Evolutionary conservation across 148 eudicot genomes (phyloP).

Genomic region (Vaccinium vitisidaea): DNA sequence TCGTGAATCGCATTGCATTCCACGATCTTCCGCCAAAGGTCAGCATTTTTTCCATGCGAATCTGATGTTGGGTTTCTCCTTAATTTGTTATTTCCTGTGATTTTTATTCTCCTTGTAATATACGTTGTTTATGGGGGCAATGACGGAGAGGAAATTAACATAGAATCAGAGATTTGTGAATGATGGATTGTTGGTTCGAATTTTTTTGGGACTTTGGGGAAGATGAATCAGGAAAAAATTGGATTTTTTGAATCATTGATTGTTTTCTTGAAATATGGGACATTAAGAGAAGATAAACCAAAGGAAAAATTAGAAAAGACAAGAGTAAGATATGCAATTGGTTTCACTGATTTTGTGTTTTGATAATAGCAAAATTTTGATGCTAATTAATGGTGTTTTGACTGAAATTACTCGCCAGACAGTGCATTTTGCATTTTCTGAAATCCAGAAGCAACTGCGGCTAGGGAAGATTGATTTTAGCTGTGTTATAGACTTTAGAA

Average conservation of each 20-base stretch:
- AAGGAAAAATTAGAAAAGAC: not conserved
- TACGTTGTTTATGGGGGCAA: not conserved
- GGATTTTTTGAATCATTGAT: too few species aligned
- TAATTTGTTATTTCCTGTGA: not conserved
- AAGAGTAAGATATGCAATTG: not conserved
- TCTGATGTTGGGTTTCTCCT: not conserved
- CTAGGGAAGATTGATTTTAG: slow-evolving; percentile 5
- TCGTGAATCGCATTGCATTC: slow-evolving; percentile 11
- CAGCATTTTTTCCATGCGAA: not conserved
- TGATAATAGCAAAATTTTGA: not conserved
- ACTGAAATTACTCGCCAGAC: not conserved
- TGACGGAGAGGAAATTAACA: not conserved
- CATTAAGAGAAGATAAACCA: too few species aligned
- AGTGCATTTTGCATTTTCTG: not conserved
- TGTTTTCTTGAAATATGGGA: too few species aligned
- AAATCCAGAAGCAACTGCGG: not conserved
- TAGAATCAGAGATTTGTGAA: not conserved
- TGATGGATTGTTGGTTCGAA: not conserved
- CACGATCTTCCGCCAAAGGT: slow-evolving; percentile 20
- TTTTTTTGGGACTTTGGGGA: not conserved
- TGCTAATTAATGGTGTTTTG: not conserved
- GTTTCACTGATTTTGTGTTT: not conserved
- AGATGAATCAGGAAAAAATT: too few species aligned
- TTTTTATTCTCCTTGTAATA: not conserved
- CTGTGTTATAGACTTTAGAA: not conserved